phyloP scores from a whole-genome alignment of 2,329 filamentous ascomycete species.

The Cladosporium sp. region DNA sequence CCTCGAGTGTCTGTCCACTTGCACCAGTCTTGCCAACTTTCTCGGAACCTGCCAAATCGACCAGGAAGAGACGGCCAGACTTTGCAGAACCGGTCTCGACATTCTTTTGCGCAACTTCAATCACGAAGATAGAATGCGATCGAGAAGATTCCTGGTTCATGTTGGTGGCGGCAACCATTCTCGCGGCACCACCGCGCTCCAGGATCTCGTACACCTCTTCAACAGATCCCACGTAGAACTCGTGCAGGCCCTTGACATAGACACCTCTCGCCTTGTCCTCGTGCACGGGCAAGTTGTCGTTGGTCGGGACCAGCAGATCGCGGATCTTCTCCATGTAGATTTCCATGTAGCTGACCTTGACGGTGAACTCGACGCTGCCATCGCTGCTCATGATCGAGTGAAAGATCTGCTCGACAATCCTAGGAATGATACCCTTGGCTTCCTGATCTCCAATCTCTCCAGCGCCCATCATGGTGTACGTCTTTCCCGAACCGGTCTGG shows the following conservation, averaged over 20 bases:
- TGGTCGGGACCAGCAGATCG: conserved; percentile 86
- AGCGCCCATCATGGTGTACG: conserved; percentile 97
- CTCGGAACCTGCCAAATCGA: conserved; percentile 96
- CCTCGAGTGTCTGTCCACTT: conserved; percentile 93
- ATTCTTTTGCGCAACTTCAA: conserved; percentile 97
- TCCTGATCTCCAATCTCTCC: conserved; percentile 82
- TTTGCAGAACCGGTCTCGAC: conserved; percentile 94
- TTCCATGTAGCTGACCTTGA: conserved; percentile 98
- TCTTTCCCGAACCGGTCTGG: conserved; percentile 97
- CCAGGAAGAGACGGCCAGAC: conserved; percentile 93
- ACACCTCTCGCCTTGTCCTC: conserved; percentile 96
- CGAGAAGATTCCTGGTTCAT: conserved; percentile 99
- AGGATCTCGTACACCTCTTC: conserved; percentile 97
- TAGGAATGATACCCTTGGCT: conserved; percentile 89
- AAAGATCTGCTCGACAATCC: conserved; percentile 97
- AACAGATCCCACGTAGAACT: conserved; percentile 94
- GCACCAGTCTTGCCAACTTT: conserved; percentile 98
- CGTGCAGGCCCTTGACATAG: conserved; percentile 91
- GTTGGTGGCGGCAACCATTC: conserved; percentile 94
- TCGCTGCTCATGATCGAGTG: conserved; percentile 90
- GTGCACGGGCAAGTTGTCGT: conserved; percentile 96
- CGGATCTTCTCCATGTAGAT: conserved; percentile 99
- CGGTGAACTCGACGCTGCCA: conserved; percentile 96
- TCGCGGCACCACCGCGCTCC: conserved; percentile 82
- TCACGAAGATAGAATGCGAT: conserved; percentile 96